A percentile compares a stretch with the other conserved stretches of the same genome.
These are phyloP conservation scores for Trichoderma koningii DNA, from an alignment of 2,329 filamentous ascomycete species.

Conservation along the genomic window DNA sequence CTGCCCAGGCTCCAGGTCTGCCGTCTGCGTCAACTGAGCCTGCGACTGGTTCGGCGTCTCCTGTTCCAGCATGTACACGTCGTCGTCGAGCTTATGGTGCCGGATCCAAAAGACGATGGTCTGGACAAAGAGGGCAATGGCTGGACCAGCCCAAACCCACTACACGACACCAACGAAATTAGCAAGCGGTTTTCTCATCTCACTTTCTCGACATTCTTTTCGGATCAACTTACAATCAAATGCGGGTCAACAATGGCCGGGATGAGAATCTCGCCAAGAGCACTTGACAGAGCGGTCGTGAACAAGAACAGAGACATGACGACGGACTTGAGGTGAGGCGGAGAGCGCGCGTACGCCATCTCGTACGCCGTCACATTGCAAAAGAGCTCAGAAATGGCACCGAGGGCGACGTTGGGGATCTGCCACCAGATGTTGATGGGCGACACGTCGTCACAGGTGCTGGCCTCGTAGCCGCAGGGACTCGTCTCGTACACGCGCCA, in stretches of 20 bases:
- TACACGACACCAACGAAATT: constrained; percentile 17
- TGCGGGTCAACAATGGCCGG: constrained; percentile 24
- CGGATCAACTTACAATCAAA: constrained; percentile 25
- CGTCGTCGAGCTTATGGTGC: constrained; percentile 33
- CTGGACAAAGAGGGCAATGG: constrained; percentile 33
- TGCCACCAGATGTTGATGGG: constrained; percentile 29
- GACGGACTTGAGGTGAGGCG: constrained; percentile 26
- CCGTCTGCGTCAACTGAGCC: not conserved
- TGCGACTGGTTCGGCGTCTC: constrained; percentile 25
- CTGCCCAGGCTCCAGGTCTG: not conserved
- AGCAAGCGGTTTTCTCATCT: not conserved
- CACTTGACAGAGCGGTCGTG: constrained; percentile 26
- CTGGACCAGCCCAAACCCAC: constrained; percentile 36
- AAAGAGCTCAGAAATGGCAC: constrained; percentile 28
- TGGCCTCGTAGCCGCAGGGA: constrained; percentile 26
- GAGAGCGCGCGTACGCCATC: constrained; percentile 25
- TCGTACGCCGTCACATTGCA: constrained; percentile 25
- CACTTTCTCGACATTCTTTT: not conserved
- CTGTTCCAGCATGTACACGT: constrained; percentile 28
- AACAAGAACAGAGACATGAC: constrained; percentile 27
- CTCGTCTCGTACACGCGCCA: constrained; percentile 26
- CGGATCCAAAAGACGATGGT: constrained; percentile 34
- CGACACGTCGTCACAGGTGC: constrained; percentile 25
- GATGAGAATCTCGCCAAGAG: constrained; percentile 25
- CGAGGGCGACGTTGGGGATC: constrained; percentile 23